phyloP scores from a whole-genome alignment of 768 basidiomycete species.

The Scleroderma citrinum region DNA sequence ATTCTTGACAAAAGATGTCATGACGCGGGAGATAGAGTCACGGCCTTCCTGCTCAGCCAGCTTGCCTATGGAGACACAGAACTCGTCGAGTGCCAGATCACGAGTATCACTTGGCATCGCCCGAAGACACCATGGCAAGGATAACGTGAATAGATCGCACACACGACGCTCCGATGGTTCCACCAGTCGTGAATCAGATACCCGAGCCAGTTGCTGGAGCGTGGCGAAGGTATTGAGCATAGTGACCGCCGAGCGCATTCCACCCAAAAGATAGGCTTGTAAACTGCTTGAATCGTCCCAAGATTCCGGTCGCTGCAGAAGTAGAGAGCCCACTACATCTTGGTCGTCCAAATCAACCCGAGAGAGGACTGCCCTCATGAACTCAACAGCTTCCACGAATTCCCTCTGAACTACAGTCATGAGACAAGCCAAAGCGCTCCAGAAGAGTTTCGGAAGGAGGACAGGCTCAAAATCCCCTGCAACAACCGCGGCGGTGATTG shows the following conservation, averaged over 20 bases:
- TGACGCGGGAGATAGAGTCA: conserved; percentile 78
- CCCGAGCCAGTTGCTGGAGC: conserved; percentile 54
- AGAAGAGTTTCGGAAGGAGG: conserved; percentile 79
- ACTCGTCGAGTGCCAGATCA: conserved; percentile 56
- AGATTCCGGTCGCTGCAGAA: conserved; percentile 59
- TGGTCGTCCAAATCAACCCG: conserved; percentile 69
- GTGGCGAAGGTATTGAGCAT: conserved; percentile 60
- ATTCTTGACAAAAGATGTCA: conserved; percentile 81
- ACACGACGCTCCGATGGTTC: conserved; percentile 67
- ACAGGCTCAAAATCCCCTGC: conserved; percentile 51
- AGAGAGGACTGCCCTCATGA: conserved; percentile 60
- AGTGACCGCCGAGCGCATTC: conserved; percentile 74
- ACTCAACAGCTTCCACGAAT: conserved; percentile 58
- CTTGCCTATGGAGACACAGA: conserved; percentile 65
- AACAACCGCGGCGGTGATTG: conserved; percentile 57
- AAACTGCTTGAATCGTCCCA: conserved; percentile 65
- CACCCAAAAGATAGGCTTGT: conserved; percentile 68
- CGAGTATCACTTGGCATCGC: conserved; percentile 61
- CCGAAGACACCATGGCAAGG: conserved; percentile 85
- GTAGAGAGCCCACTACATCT: conserved; percentile 59
- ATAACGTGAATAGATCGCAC: conserved; percentile 75
- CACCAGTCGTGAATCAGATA: conserved; percentile 59
- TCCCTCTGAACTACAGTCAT: conserved; percentile 80
- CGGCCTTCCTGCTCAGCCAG: conserved; percentile 71
- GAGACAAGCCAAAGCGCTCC: conserved; percentile 78